phyloP scores from a whole-genome alignment of 805 yeast genomes.

The Metschnikowia cerradonensis region DNA sequence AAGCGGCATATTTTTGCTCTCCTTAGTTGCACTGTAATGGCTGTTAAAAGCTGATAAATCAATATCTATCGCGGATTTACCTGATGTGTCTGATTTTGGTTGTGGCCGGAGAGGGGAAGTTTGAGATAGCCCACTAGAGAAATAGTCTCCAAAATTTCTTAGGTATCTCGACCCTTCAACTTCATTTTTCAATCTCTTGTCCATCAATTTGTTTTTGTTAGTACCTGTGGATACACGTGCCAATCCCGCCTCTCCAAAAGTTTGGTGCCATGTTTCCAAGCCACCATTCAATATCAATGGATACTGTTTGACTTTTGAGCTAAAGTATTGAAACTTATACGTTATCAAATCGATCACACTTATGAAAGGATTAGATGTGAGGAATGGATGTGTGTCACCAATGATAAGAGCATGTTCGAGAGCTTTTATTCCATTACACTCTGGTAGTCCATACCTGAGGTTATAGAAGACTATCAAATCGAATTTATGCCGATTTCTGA shows the following conservation, averaged over 20 bases:
- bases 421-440: conserved; percentile 28
- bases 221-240: conserved; percentile 1
- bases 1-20: background rate
- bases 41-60: background rate
- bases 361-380: conserved; percentile 55
- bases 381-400: conserved; percentile 31
- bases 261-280: conserved; percentile 29
- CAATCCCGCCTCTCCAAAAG: conserved; percentile 25
- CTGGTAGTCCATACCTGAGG: conserved; percentile 32
- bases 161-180: conserved; percentile 7
- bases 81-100: background rate
- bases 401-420: conserved; percentile 36
- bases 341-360: conserved; percentile 39
- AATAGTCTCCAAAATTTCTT: conserved; percentile 13
- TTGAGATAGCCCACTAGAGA: conserved; percentile 8
- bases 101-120: background rate
- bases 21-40: background rate
- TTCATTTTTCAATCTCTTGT: conserved; percentile 8
- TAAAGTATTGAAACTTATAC: conserved; percentile 29
- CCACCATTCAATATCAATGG: conserved; percentile 40
- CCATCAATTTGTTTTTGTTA: conserved; percentile 10
- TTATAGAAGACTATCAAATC: conserved; percentile 69
- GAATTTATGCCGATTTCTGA: conserved; percentile 49
- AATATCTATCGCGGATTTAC: background rate
- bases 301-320: conserved; percentile 28